Evolutionary conservation across 129 eudicot species (phyloP).

Genomic region (Arctium minus): DNA sequence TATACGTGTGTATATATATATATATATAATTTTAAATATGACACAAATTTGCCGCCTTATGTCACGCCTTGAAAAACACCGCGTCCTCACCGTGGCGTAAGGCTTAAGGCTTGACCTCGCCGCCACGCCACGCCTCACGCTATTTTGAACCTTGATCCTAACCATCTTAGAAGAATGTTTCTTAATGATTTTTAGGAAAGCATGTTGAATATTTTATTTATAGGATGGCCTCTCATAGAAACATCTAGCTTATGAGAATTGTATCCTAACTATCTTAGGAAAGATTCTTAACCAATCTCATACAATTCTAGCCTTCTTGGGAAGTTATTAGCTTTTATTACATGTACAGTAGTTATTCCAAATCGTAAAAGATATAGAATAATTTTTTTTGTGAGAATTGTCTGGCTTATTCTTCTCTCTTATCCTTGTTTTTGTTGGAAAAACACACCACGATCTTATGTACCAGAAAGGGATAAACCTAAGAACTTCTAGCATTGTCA

Average conservation of each 20-base stretch:
- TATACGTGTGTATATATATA: too few species aligned
- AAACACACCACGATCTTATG: background rate
- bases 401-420: background rate
- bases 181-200: background rate
- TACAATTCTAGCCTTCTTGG: background rate
- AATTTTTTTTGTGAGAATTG: background rate
- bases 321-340: background rate
- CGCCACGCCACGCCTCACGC: too few species aligned
- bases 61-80: too few species aligned
- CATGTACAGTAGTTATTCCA: background rate
- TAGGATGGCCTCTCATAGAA: background rate
- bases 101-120: too few species aligned
- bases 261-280: background rate
- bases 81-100: too few species aligned
- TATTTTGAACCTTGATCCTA: too few species aligned
- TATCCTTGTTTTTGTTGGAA: background rate
- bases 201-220: background rate
- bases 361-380: background rate
- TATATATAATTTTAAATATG: too few species aligned
- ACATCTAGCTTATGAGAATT: background rate
- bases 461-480: background rate
- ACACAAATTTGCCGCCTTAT: too few species aligned
- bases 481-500: background rate
- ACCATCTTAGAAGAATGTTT: background rate
- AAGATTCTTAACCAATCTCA: background rate